Percentiles rank a stretch among this genome's conserved stretches.
Conservation (phyloP, 2,329 filamentous ascomycete species). For the Exophiala mesophila region DNA sequence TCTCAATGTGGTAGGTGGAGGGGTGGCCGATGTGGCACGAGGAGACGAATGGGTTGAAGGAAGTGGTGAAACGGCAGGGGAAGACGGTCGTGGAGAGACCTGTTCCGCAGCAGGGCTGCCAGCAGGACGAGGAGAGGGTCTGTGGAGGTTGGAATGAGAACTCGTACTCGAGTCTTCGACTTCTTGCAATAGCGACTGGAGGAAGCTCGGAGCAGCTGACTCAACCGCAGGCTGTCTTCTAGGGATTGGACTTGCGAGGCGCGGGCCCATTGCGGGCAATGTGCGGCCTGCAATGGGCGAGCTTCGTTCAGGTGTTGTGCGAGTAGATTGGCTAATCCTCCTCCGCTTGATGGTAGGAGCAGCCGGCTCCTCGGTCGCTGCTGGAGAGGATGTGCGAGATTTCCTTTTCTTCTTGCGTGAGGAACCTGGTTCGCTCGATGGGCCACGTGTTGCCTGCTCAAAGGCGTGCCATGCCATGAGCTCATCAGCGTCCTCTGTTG, state of each 20-base stretch:
- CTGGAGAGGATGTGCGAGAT: conserved; percentile 67
- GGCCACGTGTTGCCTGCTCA: conserved; percentile 69
- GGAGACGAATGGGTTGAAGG: conserved; percentile 40
- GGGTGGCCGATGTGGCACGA: conserved; percentile 35
- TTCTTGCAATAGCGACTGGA: conserved; percentile 82
- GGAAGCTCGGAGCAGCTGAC: conserved; percentile 64
- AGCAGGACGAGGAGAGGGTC: conserved; percentile 27
- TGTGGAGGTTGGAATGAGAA: conserved; percentile 30
- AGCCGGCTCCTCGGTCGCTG: conserved; percentile 48
- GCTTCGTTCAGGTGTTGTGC: conserved; percentile 11
- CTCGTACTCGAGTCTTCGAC: conserved; percentile 59
- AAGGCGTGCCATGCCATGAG: conserved; percentile 84
- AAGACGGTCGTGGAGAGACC: conserved; percentile 36
- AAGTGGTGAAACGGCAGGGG: conserved; percentile 38
- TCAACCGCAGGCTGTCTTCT: conserved; percentile 26
- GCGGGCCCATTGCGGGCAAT: conserved; percentile 9
- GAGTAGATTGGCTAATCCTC: conserved; percentile 17
- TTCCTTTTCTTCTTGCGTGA: conserved; percentile 67
- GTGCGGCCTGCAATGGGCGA: conserved; percentile 15
- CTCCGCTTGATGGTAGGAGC: conserved; percentile 22
- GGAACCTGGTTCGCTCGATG: conserved; percentile 47
- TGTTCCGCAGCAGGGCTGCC: conserved; percentile 34
- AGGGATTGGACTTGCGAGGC: conserved; percentile 24
- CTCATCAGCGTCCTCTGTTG: conserved; percentile 73
- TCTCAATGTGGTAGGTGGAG: conserved; percentile 39